Evolutionary conservation across 2,329 filamentous ascomycete genomes (phyloP).

Genomic region (Trichoderma harzianum): DNA sequence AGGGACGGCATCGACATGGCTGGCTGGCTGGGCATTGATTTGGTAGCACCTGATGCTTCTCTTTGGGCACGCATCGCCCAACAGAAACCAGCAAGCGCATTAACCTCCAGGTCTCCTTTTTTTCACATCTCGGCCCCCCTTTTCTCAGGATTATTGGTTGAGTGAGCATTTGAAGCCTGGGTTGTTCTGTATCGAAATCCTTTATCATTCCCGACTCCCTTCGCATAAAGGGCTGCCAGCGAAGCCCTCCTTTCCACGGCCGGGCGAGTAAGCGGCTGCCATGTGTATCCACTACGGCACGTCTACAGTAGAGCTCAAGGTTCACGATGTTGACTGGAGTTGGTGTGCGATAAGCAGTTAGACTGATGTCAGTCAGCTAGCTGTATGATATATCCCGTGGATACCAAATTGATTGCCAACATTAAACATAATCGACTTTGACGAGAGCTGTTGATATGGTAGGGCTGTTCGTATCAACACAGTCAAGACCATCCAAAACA

Average conservation of each 20-base stretch:
- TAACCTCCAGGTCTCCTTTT: too few relatives aligned
- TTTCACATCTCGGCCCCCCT: not conserved
- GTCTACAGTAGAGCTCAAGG: not conserved
- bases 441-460: too few relatives aligned
- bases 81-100: not conserved
- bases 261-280: slow-evolving; percentile 8
- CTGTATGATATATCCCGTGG: not conserved
- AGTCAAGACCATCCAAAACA: not conserved
- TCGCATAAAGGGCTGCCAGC: slow-evolving; percentile 10
- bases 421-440: not conserved
- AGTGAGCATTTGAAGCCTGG: not conserved
- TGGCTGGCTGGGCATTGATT: not conserved
- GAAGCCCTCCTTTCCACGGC: slow-evolving; percentile 8
- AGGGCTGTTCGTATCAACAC: not conserved
- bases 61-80: not conserved
- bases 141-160: not conserved
- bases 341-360: not conserved
- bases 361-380: not conserved
- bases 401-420: not conserved
- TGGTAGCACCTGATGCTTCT: not conserved
- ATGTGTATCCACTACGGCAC: slow-evolving; percentile 11
- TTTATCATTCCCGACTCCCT: not conserved
- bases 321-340: not conserved
- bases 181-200: not conserved
- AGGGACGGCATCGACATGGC: not conserved